phyloP scores from a whole-genome alignment of 2,329 filamentous ascomycete species.

The Leptographium wingfieldii region DNA sequence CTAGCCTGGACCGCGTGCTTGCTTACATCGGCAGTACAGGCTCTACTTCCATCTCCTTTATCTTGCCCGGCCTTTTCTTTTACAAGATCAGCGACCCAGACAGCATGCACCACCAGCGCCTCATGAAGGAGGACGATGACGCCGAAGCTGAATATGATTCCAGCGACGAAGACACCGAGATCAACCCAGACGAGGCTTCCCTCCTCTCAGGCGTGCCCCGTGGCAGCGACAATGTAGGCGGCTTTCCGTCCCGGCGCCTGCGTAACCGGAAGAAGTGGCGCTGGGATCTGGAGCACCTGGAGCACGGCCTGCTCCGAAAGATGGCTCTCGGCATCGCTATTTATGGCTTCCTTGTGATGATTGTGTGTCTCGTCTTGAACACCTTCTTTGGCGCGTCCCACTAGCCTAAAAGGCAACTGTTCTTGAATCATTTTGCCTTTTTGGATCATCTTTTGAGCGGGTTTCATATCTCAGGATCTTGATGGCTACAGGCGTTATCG shows the following conservation, averaged over 20 bases:
- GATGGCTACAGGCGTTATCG: too few relatives aligned
- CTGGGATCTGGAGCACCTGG: constrained; percentile 51
- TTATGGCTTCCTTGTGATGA: constrained; percentile 82
- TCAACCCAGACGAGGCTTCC: constrained; percentile 18
- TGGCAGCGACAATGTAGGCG: constrained; percentile 26
- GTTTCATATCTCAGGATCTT: background rate
- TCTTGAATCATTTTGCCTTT: too few relatives aligned
- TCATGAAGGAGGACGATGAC: constrained; percentile 86
- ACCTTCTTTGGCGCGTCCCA: constrained; percentile 61
- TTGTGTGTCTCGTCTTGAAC: constrained; percentile 76
- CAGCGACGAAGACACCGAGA: constrained; percentile 29
- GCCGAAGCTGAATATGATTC: constrained; percentile 38
- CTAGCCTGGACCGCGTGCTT: constrained; percentile 76
- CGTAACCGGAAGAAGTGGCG: constrained; percentile 44
- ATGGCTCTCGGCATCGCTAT: constrained; percentile 63
- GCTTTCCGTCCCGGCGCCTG: constrained; percentile 20
- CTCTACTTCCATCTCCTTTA: constrained; percentile 92
- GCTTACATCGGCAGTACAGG: constrained; percentile 94
- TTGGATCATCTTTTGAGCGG: background rate
- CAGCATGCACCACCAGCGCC: constrained; percentile 69
- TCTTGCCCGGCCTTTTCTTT: constrained; percentile 90
- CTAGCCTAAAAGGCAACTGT: constrained; percentile 21
- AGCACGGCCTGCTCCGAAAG: constrained; percentile 53
- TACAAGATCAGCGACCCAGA: constrained; percentile 95
- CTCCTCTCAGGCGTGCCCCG: constrained; percentile 30